Base-by-base conservation (phyloP, 148 eudicot species). In the Rhododendron molle region DNA sequence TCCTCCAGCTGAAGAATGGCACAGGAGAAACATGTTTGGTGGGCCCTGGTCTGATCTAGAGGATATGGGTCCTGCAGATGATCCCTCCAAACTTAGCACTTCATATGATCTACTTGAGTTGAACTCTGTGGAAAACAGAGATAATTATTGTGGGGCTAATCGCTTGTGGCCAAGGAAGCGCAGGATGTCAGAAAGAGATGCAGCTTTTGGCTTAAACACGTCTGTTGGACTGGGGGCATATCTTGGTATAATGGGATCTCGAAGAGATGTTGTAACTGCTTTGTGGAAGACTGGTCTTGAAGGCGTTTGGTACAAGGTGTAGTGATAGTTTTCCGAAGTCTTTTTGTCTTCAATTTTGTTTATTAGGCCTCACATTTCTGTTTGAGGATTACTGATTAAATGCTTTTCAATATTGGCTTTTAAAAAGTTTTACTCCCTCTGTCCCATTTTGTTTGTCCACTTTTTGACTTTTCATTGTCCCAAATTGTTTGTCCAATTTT, bases 1-100 rank as follows among this genome's bases (percentile, higher is more conserved):
- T 87, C 99, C 99, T 69, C 98, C 99, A 47, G 98, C 99, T 81
- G 99, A 97, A 91, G 99, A 97, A 91, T 97, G 99, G 99, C 99
- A 97, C 89, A 90, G 97, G 85, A 88, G 96, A 40, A 95, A 95
- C 84, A 95, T 95, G 97, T 95, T 92, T 83, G 98, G 99, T 46
- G 99, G 98, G 54, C 96, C 99, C 32, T 97, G 99, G 99, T 97
- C 95, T 76, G 96, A 95, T 88, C 92, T 90, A 44, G 98, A 97
- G 62, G 98, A 93, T 80, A 84, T 89, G 84, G 88, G 90, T 77
- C 90, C 87, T 71, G 36, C 86, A 28, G 95, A 95, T 85, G 99
- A 95, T 80, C 62, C 85, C 58, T 79, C 87, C 30, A 92, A 85
- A 88, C 85, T 89, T 43, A 85, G 89, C 89, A 85, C 89, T 88